phyloP scores from a whole-genome alignment of 805 yeast genomes.

The Starmerella asiatica region DNA sequence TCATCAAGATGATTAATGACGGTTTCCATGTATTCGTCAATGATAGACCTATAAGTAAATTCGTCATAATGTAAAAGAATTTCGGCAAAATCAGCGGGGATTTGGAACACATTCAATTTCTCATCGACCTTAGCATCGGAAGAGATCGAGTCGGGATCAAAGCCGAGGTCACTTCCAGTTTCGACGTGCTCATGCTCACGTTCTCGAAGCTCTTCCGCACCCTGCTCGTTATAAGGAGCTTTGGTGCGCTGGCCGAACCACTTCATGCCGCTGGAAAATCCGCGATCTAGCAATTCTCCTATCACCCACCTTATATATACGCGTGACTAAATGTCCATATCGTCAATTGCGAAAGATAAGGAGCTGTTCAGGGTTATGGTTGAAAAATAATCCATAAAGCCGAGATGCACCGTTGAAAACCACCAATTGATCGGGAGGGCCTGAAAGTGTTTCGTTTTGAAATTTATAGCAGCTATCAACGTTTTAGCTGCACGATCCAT shows the following conservation, averaged over 20 bases:
- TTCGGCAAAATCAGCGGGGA: conserved; percentile 2
- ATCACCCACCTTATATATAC: no score
- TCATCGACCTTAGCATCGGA: neutral
- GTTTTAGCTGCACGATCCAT: no score
- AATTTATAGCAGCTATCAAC: no score
- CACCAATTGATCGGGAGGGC: no score
- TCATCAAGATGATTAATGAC: conserved; percentile 17
- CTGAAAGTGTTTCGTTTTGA: no score
- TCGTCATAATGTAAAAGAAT: neutral
- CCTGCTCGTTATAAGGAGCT: neutral
- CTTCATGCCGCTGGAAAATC: no score
- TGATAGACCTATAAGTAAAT: neutral
- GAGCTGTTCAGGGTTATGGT: no score
- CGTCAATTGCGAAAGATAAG: no score
- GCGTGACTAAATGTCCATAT: no score
- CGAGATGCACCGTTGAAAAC: no score
- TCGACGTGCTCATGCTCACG: neutral
- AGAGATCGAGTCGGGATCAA: neutral
- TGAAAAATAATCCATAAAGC: no score
- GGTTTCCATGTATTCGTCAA: conserved; percentile 12
- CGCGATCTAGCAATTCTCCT: no score
- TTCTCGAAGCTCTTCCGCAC: neutral
- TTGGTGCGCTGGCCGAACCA: neutral
- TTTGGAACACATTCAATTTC: neutral
- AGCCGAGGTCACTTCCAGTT: neutral